phyloP scores from a whole-genome alignment of 148 eudicot genomes.

The Tetragonia tetragonoides region DNA sequence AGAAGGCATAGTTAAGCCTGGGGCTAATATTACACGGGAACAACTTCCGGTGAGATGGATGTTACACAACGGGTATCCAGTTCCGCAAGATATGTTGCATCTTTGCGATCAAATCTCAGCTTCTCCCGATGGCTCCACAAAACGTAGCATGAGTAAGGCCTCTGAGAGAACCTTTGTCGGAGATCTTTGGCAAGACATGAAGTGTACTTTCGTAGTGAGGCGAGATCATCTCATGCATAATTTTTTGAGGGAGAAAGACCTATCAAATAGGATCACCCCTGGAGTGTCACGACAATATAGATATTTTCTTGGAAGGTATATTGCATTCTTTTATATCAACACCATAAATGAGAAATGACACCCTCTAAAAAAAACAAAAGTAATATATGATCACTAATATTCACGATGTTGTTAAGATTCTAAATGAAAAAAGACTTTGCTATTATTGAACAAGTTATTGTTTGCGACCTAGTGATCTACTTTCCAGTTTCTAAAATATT shows the following conservation, averaged over 20 bases:
- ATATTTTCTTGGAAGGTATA: constrained; percentile 91
- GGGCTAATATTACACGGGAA: constrained; percentile 60
- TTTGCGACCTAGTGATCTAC: no score
- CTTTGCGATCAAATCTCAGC: constrained; percentile 62
- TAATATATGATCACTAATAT: no score
- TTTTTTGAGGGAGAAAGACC: constrained; percentile 46
- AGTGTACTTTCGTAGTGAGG: constrained; percentile 35
- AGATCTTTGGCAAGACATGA: constrained; percentile 46
- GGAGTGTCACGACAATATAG: constrained; percentile 65
- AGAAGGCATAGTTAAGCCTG: constrained; percentile 75
- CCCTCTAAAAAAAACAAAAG: no score
- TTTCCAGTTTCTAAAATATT: no score
- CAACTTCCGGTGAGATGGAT: constrained; percentile 98
- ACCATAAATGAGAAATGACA: no score
- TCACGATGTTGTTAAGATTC: not conserved
- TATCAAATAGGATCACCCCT: constrained; percentile 64
- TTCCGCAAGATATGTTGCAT: constrained; percentile 87
- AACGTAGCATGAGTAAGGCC: constrained; percentile 21
- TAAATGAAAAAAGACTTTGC: not conserved
- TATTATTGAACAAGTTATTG: no score
- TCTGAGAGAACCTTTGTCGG: constrained; percentile 41
- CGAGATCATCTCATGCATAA: constrained; percentile 45
- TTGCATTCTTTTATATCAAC: not conserved
- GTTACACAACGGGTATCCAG: constrained; percentile 90
- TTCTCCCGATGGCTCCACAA: constrained; percentile 39